These are phyloP conservation scores for Petrea volubilis DNA, from an alignment of 257 asterid genomes.

Conservation along the genomic window DNA sequence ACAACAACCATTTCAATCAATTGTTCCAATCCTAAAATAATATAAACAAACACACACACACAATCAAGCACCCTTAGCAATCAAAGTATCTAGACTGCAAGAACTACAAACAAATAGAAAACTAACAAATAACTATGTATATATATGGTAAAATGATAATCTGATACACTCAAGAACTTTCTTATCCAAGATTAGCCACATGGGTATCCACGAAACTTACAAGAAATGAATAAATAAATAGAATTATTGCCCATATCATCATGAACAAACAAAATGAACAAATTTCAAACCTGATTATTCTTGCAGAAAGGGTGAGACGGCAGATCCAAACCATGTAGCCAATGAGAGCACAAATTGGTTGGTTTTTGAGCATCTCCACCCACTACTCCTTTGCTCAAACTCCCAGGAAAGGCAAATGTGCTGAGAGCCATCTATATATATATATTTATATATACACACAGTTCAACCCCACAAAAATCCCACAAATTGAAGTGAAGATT, in stretches of 20 bases:
- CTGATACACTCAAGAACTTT: not conserved
- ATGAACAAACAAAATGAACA: not conserved
- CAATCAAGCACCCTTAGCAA: not conserved
- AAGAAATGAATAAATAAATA: too few relatives aligned
- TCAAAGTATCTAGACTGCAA: not conserved
- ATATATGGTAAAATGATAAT: too few relatives aligned
- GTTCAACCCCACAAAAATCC: not conserved
- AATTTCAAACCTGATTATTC: slow-evolving; percentile 35
- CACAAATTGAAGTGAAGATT: not conserved
- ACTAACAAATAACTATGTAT: slow-evolving; percentile 10
- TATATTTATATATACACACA: too few relatives aligned
- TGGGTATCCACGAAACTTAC: not conserved
- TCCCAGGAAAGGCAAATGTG: slow-evolving; percentile 44
- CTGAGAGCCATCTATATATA: slow-evolving; percentile 35
- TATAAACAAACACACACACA: not conserved
- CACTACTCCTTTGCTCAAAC: slow-evolving; percentile 30
- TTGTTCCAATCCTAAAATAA: not conserved
- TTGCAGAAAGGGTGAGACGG: slow-evolving; percentile 29
- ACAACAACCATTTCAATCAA: slow-evolving; percentile 33
- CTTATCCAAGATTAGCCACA: not conserved
- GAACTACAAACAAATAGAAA: not conserved
- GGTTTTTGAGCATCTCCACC: slow-evolving; percentile 40
- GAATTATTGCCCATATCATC: too few relatives aligned
- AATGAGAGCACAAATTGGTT: slow-evolving; percentile 28
- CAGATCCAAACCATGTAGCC: slow-evolving; percentile 43